phyloP scores from a whole-genome alignment of 1,139 yeast species.

The Saccharomyces pastorianus region DNA sequence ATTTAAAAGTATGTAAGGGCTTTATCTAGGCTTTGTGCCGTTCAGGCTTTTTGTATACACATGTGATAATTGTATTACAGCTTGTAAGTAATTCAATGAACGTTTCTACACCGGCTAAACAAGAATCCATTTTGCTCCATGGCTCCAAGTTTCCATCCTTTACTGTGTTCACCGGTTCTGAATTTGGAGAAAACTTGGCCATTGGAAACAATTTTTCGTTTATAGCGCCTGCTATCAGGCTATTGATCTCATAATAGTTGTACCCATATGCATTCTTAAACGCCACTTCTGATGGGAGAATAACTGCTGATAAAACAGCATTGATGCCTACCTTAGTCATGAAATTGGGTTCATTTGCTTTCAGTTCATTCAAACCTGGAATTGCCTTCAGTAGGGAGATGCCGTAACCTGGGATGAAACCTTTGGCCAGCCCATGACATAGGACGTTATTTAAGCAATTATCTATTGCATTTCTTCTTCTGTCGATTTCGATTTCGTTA shows the following conservation, averaged over 20 bases:
- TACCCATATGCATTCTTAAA: constrained; percentile 14
- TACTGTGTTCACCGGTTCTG: constrained; percentile 5
- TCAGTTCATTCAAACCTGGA: constrained; percentile 6
- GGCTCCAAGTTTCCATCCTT: constrained; percentile 22
- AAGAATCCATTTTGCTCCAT: constrained; percentile 20
- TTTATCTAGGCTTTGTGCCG: constrained; percentile 3
- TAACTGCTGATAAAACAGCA: constrained; percentile 11
- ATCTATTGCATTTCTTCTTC: constrained; percentile 23
- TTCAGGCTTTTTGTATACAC: constrained; percentile 22
- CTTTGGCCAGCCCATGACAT: constrained; percentile 24
- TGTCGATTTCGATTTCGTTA: constrained; percentile 26
- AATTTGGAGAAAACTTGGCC: neutral
- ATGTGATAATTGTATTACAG: constrained; percentile 19
- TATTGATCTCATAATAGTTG: constrained; percentile 11
- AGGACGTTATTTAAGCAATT: constrained; percentile 22
- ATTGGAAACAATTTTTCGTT: constrained; percentile 1
- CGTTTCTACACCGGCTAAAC: constrained; percentile 12
- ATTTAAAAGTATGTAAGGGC: neutral
- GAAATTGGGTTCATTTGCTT: constrained; percentile 1
- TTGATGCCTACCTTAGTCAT: constrained; percentile 11
- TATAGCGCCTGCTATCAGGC: constrained; percentile 15
- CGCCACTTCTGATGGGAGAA: constrained; percentile 14
- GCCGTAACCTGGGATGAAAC: constrained; percentile 25
- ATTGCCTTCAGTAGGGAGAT: constrained; percentile 21
- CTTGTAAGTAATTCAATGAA: constrained; percentile 18